Evolutionary conservation across 208 protist species (phyloP).

Genomic region (Crithidia thermophila): DNA sequence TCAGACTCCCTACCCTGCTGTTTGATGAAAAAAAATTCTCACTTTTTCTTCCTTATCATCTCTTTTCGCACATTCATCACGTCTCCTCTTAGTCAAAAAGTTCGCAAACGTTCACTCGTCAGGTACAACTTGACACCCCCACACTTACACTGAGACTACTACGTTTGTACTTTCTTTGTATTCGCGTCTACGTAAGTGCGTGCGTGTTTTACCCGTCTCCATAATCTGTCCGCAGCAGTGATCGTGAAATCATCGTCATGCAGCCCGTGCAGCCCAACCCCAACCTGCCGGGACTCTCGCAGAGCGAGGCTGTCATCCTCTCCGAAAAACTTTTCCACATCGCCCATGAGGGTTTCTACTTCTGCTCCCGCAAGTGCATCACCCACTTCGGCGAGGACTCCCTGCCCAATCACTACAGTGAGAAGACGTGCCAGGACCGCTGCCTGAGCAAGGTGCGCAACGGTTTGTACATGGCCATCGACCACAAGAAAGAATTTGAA

Average conservation of each 20-base stretch:
- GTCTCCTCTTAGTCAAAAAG: no score
- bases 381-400: constrained; percentile 82
- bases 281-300: constrained; percentile 53
- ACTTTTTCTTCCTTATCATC: background rate
- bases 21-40: background rate
- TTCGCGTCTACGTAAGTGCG: no score
- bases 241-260: constrained; percentile 31
- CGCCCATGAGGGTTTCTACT: constrained; percentile 58
- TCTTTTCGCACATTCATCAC: constrained; percentile 12
- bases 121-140: no score
- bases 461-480: constrained; percentile 63
- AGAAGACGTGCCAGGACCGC: constrained; percentile 79
- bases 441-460: constrained; percentile 72
- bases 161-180: no score
- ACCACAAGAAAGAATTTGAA: constrained; percentile 71
- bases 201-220: constrained; percentile 1
- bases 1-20: no score
- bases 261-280: constrained; percentile 63
- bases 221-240: background rate
- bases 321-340: constrained; percentile 70
- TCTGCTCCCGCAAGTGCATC: constrained; percentile 64
- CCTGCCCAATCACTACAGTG: constrained; percentile 80
- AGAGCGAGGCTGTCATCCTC: constrained; percentile 64
- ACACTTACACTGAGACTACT: no score
- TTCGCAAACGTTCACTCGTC: no score